These are phyloP conservation scores for Plectosphaerella sp. DNA, from an alignment of 2,329 filamentous ascomycete species.

Conservation along the genomic window DNA sequence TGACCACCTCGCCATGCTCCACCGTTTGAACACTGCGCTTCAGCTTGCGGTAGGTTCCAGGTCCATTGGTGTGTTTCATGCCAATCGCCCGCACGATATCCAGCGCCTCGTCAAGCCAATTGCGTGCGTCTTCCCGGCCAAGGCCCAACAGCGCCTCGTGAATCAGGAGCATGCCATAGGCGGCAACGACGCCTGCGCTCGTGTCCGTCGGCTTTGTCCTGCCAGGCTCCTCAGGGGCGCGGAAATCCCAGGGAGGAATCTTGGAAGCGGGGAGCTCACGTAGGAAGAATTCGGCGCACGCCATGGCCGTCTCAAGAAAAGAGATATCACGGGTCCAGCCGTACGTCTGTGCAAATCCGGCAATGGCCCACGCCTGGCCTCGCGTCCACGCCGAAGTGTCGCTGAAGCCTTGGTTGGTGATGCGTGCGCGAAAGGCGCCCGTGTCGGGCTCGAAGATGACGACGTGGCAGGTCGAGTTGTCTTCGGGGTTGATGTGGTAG, in stretches of 20 bases:
- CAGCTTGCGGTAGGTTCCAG: slow-evolving; percentile 10
- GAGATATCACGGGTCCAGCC: slow-evolving; percentile 35
- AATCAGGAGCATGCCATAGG: slow-evolving; percentile 32
- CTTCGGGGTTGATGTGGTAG: slow-evolving; percentile 30
- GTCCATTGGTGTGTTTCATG: slow-evolving; percentile 15
- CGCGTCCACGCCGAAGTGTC: slow-evolving; percentile 40
- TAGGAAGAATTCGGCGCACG: slow-evolving; percentile 42
- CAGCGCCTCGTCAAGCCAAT: slow-evolving; percentile 21
- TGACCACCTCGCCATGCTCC: slow-evolving; percentile 13
- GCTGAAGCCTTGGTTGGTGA: slow-evolving; percentile 42
- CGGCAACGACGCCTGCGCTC: slow-evolving; percentile 31
- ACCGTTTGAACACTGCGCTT: slow-evolving; percentile 14
- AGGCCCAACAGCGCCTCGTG: slow-evolving; percentile 18
- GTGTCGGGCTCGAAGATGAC: slow-evolving; percentile 39
- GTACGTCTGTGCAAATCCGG: slow-evolving; percentile 41
- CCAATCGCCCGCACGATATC: slow-evolving; percentile 19
- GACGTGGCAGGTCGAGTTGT: slow-evolving; percentile 35
- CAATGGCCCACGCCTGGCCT: slow-evolving; percentile 44
- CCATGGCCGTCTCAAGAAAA: slow-evolving; percentile 36
- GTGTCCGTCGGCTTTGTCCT: slow-evolving; percentile 24
- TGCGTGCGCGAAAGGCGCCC: slow-evolving; percentile 29
- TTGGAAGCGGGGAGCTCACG: slow-evolving; percentile 25
- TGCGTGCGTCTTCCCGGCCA: slow-evolving; percentile 6
- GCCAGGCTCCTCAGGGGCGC: slow-evolving; percentile 19
- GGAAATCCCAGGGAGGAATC: slow-evolving; percentile 46